Evolutionary conservation across 148 eudicot species (phyloP), one percentile per base, ranked within the genome.

Genomic region (Fagopyrum esculentum): DNA sequence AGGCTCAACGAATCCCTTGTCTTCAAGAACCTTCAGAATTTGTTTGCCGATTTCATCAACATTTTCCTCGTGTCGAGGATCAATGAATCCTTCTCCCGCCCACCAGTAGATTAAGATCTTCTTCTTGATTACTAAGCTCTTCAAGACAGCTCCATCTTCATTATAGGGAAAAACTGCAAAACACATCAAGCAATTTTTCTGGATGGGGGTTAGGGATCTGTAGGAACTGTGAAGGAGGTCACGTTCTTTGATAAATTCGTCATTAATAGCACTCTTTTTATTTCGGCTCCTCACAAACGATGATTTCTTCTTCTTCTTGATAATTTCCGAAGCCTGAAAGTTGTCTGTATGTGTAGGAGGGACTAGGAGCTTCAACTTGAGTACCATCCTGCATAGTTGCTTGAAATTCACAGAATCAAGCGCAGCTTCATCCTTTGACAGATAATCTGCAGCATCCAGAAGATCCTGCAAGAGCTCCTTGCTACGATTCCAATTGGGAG

Each of bases 41-140:
- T 55, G 60, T 55, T 16, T 55, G 6, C 60, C 60, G 6, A 16
- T 55, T 55, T 55, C 60, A 17, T 55, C 17, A 55, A 6, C 9
- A 4, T 45, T 22, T 9, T 64, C 19, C 4, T 1, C 2, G 4
- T 55, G 15, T 4, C 15, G 60, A 5, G 78, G 78, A 68, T 29
- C 51, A 4, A 85, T 76, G 40, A 83, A 81, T 9, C 81, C 86
- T 30, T 85, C 86, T 17, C 78, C 88, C 9, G 81, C 78, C 88
- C 88, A 85, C 88, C 86, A 85, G 71, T 81, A 81, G 3, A 81
- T 4, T 73, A 83, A 52, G 9, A 74, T 17, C 75, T 79, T 83
- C 60, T 78, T 81, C 82, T 73, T 81, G 9, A 76, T 48, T 35
- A 7, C 72, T 17, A 64, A 2, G 7, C 19, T 55, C n/a, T 55